These are phyloP conservation scores for Starmera dryadoides DNA, from an alignment of 805 yeast species.

Conservation along the genomic window DNA sequence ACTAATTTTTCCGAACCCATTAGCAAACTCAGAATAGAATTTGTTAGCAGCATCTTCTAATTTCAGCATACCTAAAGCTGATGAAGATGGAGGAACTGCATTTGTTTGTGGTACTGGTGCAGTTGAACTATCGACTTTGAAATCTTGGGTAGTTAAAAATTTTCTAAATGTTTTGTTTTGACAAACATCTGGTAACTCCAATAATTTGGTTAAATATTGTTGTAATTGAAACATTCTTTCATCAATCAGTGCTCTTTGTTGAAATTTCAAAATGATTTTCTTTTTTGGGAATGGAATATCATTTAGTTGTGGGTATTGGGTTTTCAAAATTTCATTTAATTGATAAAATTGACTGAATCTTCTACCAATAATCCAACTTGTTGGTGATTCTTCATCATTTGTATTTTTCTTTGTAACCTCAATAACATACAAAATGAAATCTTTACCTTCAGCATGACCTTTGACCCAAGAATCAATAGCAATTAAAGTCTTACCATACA, in stretches of 20 bases:
- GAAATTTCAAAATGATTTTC: constrained; percentile 65
- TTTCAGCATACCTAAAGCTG: constrained; percentile 5
- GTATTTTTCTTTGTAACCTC: constrained; percentile 52
- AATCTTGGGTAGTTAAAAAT: constrained; percentile 49
- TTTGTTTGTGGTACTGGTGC: background rate
- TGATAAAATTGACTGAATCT: constrained; percentile 79
- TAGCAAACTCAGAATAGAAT: constrained; percentile 13
- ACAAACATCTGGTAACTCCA: constrained; percentile 64
- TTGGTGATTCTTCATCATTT: constrained; percentile 38
- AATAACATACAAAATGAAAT: constrained; percentile 64
- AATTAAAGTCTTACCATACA: constrained; percentile 59
- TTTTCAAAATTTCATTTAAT: constrained; percentile 57
- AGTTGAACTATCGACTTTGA: constrained; percentile 1
- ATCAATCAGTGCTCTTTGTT: constrained; percentile 54
- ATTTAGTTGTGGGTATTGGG: constrained; percentile 42
- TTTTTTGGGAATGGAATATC: constrained; percentile 50
- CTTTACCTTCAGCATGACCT: constrained; percentile 46
- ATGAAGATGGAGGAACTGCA: background rate
- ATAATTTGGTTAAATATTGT: constrained; percentile 47
- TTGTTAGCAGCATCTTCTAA: constrained; percentile 15
- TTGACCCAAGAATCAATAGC: constrained; percentile 42
- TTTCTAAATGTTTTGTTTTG: constrained; percentile 63
- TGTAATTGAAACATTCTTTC: constrained; percentile 57
- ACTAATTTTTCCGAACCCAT: constrained; percentile 9
- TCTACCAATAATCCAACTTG: constrained; percentile 89